Conservation (phyloP, 78 protist genomes). For the Tieghemostelium lacteum region DNA sequence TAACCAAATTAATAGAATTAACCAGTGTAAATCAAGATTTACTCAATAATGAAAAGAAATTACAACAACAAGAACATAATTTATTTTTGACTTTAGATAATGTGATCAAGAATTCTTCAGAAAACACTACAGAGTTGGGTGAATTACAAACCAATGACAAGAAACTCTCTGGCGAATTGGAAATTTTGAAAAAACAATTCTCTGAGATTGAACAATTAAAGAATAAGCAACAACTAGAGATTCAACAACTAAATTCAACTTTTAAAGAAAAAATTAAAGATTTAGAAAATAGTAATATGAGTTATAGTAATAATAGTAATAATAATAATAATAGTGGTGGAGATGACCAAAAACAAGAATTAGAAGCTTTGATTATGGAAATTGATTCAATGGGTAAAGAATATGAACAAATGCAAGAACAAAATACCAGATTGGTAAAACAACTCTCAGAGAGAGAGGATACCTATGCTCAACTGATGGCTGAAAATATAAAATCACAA, state of each 20-base stretch:
- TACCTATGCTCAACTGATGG: slow-evolving; percentile 72
- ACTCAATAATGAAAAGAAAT: slow-evolving; percentile 27
- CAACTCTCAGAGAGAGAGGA: slow-evolving; percentile 80
- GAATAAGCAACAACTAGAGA: background rate
- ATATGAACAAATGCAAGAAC: slow-evolving; percentile 68
- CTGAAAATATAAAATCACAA: slow-evolving; percentile 76
- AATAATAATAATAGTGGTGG: background rate
- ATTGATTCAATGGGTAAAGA: slow-evolving; percentile 66
- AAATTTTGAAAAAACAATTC: background rate
- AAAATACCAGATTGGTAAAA: slow-evolving; percentile 29
- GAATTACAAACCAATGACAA: slow-evolving; percentile 2
- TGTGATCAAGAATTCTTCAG: background rate
- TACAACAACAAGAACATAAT: background rate
- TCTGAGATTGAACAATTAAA: background rate
- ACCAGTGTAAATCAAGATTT: slow-evolving; percentile 5
- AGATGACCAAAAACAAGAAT: slow-evolving; percentile 52
- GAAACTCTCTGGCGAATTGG: slow-evolving; percentile 28
- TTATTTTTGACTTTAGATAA: slow-evolving; percentile 3
- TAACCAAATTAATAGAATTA: slow-evolving; percentile 27
- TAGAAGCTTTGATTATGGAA: slow-evolving; percentile 57
- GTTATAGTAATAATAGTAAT: background rate
- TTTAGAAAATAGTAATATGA: background rate
- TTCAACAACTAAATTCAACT: background rate
- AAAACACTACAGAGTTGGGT: background rate
- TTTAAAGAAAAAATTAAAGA: background rate